A percentile compares a stretch with the other conserved stretches of the same genome.
Evolutionary conservation across 2,329 filamentous ascomycete genomes (phyloP).

Genomic region (Penicillium capsulatum): DNA sequence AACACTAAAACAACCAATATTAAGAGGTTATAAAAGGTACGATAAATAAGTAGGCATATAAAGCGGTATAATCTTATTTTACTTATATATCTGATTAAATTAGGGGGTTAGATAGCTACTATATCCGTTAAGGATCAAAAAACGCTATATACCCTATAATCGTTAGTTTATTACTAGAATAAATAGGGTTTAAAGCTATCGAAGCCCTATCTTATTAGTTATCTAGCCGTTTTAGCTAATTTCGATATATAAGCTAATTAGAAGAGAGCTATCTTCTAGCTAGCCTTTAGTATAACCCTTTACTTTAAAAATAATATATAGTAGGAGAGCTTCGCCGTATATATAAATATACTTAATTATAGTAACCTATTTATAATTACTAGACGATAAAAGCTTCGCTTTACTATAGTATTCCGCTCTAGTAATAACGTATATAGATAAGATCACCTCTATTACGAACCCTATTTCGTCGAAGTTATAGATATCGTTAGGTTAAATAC

Average conservation of each 20-base stretch:
- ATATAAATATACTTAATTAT: background rate
- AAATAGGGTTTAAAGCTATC: background rate
- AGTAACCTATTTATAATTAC: constrained; percentile 1
- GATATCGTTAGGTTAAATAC: too few relatives aligned
- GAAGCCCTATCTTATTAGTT: background rate
- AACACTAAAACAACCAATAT: constrained; percentile 9
- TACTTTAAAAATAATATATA: constrained; percentile 2
- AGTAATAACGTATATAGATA: background rate
- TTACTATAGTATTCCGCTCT: constrained; percentile 1
- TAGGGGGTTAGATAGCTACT: constrained; percentile 3
- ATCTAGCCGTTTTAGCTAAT: too few relatives aligned
- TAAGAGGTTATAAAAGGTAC: constrained; percentile 5
- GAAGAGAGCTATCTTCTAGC: background rate
- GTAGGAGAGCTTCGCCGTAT: background rate
- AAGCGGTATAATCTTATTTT: constrained; percentile 4
- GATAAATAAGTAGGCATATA: constrained; percentile 7
- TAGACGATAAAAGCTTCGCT: background rate
- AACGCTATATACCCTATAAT: background rate
- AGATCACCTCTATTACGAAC: constrained; percentile 1
- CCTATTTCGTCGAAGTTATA: background rate
- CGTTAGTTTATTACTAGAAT: too few relatives aligned
- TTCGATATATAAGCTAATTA: too few relatives aligned
- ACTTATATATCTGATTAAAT: constrained; percentile 1
- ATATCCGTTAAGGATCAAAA: constrained; percentile 3
- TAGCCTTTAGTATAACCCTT: background rate